Evolutionary conservation across 495 filamentous ascomycete species (phyloP).

Genomic region (Penicillium maclennaniae): DNA sequence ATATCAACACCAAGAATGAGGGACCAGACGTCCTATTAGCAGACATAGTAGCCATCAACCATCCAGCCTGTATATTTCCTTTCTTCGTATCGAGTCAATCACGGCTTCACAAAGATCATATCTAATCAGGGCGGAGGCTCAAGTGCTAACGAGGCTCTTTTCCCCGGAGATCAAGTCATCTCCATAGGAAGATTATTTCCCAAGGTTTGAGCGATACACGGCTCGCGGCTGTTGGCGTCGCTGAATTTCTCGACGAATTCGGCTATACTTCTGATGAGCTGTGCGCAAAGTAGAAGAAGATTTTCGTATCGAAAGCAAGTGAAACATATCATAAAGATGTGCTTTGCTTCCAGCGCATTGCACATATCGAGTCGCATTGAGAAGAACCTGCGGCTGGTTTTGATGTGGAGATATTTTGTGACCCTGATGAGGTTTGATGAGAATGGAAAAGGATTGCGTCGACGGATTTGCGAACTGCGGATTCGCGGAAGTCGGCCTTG

Average conservation of each 20-base stretch:
- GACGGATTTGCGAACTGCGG: constrained; percentile 41
- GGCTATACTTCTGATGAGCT: constrained; percentile 30
- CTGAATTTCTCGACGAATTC: constrained; percentile 27
- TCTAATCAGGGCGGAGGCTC: constrained; percentile 12
- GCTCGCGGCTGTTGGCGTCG: constrained; percentile 27
- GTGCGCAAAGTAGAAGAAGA: constrained; percentile 14
- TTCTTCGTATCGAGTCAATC: constrained; percentile 22
- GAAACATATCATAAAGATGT: constrained; percentile 18
- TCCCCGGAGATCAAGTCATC: constrained; percentile 31
- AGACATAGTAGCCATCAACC: constrained; percentile 17
- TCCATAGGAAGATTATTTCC: constrained; percentile 31
- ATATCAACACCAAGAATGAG: background rate
- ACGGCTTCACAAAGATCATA: background rate
- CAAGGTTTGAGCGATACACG: constrained; percentile 31
- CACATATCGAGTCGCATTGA: constrained; percentile 26
- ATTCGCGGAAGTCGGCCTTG: constrained; percentile 33
- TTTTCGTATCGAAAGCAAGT: constrained; percentile 4
- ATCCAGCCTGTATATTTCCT: constrained; percentile 15
- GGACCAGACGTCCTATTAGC: background rate
- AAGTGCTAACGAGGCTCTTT: constrained; percentile 36
- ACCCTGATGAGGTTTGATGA: constrained; percentile 4
- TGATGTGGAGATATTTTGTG: constrained; percentile 38
- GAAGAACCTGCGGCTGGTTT: constrained; percentile 36
- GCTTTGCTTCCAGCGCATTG: constrained; percentile 31
- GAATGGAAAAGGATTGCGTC: constrained; percentile 8